Evolutionary conservation across 2,329 filamentous ascomycete species (phyloP), one percentile per base, ranked within the genome.

Genomic region (Colletotrichum lini): DNA sequence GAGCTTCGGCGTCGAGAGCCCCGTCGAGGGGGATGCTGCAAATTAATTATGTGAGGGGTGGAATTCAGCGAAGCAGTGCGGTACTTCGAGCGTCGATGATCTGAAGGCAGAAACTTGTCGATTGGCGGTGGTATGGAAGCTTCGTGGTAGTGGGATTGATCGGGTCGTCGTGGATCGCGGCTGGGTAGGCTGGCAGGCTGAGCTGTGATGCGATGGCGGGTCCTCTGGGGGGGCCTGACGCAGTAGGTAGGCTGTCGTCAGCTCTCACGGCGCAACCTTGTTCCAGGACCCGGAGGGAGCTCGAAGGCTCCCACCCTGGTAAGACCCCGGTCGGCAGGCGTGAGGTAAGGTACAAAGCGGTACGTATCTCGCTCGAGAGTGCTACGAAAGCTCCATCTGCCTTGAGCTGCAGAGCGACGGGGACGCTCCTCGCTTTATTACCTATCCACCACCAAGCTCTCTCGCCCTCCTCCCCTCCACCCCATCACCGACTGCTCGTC

Each of bases 381-480:
- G 72, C 75, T 70, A 74, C 73, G 73, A 74, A 73, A 77, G 73
- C 68, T 82, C 80, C 52, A 82, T 75, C 80, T 80, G 72, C 73
- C 73, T 74, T 73, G 67, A 70, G 72, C 66, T 72, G 72, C 65
- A 66, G 52, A 44, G 70, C 56, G 66, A 50, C 60, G 50, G 53
- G 63, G 42, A 59, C 42, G 45, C 53, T 23, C 21, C 35, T 57
- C 53, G 53, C 53, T 70, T 60, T 57, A 65, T 72, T 65, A 57
- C 53, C 53, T 57, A 70, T 60, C 63, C 63, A 71, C 49, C 71
- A 66, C 49, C 71, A 67, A 73, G 61, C 71, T 62, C 50, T 38
- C 54, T 35, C 60, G 30, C 8, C 30, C 30, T 35, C 30, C 30
- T 35, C 30, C 30, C 30, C 30, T 35, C 52, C 66, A 65, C 57